Conservation (phyloP, 306 rosid species). For the Lathyrus aphaca region DNA sequence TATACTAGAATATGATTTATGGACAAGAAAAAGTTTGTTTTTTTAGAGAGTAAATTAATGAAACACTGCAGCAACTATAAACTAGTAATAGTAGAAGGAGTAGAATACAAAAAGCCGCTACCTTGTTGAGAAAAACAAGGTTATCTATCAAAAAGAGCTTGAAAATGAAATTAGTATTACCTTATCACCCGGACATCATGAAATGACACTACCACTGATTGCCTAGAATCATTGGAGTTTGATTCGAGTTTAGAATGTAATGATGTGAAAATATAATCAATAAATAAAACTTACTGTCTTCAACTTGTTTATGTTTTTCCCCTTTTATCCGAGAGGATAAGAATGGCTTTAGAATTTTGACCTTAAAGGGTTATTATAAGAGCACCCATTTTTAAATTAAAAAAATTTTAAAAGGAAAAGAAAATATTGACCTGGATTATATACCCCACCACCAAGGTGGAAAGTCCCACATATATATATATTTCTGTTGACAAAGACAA, state of each 20-base stretch:
- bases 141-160: slow-evolving; percentile 8
- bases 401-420: background rate
- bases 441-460: slow-evolving; percentile 49
- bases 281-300: slow-evolving; percentile 23
- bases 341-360: slow-evolving; percentile 31
- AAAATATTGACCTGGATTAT: slow-evolving; percentile 32
- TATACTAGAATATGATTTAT: background rate
- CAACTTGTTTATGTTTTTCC: slow-evolving; percentile 20
- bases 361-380: slow-evolving; percentile 31
- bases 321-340: slow-evolving; percentile 22
- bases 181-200: slow-evolving; percentile 23
- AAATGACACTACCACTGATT: slow-evolving; percentile 20
- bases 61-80: slow-evolving; percentile 30
- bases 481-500: slow-evolving; percentile 47
- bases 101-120: slow-evolving; percentile 33
- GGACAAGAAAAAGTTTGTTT: background rate
- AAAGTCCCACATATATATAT: slow-evolving; percentile 38
- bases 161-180: slow-evolving; percentile 47
- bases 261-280: slow-evolving; percentile 13
- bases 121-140: slow-evolving; percentile 38
- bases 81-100: slow-evolving; percentile 2
- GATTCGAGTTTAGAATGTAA: background rate
- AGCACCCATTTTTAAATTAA: background rate
- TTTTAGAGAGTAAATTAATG: slow-evolving; percentile 8
- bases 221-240: slow-evolving; percentile 29